Percentiles rank a stretch among this genome's conserved stretches.
Evolutionary conservation across 352 stramenopile species (phyloP).

Genomic region (Blastocystis sp.): DNA sequence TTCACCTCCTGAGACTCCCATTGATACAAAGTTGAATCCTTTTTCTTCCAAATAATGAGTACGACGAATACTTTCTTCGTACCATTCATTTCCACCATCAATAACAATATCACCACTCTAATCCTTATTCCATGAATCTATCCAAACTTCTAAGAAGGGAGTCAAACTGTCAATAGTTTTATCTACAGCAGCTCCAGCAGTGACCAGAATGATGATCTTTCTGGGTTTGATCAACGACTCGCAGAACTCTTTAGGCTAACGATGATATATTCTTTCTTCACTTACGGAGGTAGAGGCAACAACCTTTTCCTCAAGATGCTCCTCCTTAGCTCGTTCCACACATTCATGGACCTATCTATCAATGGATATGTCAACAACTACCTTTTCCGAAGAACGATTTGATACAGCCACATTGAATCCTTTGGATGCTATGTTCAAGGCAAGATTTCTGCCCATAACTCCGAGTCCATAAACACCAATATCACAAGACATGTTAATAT

Average conservation of each 20-base stretch:
- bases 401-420: conserved; percentile 90
- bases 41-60: conserved; percentile 81
- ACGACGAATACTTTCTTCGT: conserved; percentile 87
- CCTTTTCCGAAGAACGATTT: conserved; percentile 89
- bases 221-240: conserved; percentile 82
- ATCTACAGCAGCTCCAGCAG: conserved; percentile 90
- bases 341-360: conserved; percentile 78
- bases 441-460: conserved; percentile 96
- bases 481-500: conserved; percentile 57
- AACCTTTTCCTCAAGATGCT: conserved; percentile 82
- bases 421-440: conserved; percentile 93
- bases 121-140: not conserved
- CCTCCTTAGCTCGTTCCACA: conserved; percentile 82
- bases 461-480: conserved; percentile 81
- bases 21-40: conserved; percentile 91
- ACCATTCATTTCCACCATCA: conserved; percentile 98
- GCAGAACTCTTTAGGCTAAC: conserved; percentile 71
- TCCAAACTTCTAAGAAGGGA: conserved; percentile 66
- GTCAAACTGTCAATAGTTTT: conserved; percentile 70
- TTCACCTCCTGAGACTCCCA: conserved; percentile 95
- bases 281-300: conserved; percentile 79
- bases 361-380: not conserved
- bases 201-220: conserved; percentile 95
- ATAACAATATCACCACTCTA: conserved; percentile 91
- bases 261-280: not conserved